These are phyloP conservation scores for Wickerhamiella allomyrinae DNA, from an alignment of 805 yeast species.

Conservation along the genomic window DNA sequence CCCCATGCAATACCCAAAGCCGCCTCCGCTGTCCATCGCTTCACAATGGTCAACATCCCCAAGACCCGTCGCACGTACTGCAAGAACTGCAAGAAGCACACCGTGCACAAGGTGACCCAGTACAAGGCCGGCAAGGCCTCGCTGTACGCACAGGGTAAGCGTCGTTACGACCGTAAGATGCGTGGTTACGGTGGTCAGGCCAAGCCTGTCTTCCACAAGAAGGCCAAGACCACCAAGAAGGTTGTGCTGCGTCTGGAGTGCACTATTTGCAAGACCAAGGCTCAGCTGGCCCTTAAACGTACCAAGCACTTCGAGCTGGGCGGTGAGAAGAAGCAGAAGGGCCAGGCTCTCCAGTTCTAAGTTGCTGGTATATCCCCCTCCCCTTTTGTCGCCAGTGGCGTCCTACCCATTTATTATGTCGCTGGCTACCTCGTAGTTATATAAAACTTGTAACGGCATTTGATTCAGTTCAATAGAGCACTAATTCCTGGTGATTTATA, in stretches of 20 bases:
- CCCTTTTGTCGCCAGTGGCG: not conserved
- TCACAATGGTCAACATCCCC: constrained; percentile 88
- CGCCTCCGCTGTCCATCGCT: constrained; percentile 3
- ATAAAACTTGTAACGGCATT: constrained; percentile 3
- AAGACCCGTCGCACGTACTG: constrained; percentile 99
- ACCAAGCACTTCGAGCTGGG: constrained; percentile 99
- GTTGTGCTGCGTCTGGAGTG: constrained; percentile 99
- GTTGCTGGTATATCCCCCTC: not conserved
- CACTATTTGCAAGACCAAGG: constrained; percentile 96
- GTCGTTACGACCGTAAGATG: constrained; percentile 99
- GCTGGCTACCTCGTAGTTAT: constrained; percentile 4
- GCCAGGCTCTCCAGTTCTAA: constrained; percentile 99
- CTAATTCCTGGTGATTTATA: too few relatives aligned
- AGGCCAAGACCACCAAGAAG: constrained; percentile 99
- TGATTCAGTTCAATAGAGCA: not conserved
- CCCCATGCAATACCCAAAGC: not conserved
- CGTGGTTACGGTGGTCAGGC: constrained; percentile 99
- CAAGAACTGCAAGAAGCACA: constrained; percentile 99
- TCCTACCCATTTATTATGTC: not conserved
- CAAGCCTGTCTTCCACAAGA: constrained; percentile 99
- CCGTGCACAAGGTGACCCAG: constrained; percentile 99
- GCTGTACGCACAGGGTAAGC: constrained; percentile 98
- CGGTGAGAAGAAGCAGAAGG: constrained; percentile 99
- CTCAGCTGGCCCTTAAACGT: constrained; percentile 96
- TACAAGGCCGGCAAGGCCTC: constrained; percentile 99